phyloP scores from a whole-genome alignment of 306 rosid species.

The Alnus glutinosa region DNA sequence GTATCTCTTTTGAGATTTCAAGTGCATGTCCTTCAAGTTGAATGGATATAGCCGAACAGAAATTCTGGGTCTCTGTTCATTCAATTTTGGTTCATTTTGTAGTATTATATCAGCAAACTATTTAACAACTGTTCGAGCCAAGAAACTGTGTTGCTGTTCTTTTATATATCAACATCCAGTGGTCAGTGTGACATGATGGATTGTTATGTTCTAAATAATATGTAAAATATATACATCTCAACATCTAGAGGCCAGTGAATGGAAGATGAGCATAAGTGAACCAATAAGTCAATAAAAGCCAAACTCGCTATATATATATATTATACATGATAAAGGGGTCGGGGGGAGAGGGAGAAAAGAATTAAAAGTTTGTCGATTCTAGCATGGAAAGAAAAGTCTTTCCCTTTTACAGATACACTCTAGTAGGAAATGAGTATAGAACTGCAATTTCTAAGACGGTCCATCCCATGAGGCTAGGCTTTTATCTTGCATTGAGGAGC shows the following conservation, averaged over 20 bases:
- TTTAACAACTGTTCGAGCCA: neutral
- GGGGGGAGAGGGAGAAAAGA: neutral
- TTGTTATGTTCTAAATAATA: no score
- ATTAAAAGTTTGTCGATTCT: neutral
- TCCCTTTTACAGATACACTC: neutral
- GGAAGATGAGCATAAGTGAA: neutral
- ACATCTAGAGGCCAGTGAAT: neutral
- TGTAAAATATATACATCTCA: neutral
- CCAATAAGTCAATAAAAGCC: neutral
- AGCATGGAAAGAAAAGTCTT: neutral
- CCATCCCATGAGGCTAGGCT: neutral
- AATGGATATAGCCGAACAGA: neutral
- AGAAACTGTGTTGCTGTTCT: neutral
- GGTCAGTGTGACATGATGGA: no score
- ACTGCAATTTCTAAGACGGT: neutral
- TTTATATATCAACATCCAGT: no score
- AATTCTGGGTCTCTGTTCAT: neutral
- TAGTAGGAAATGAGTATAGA: neutral
- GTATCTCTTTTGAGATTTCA: neutral
- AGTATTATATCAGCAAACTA: neutral
- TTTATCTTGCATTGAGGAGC: conserved; percentile 79
- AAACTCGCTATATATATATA: neutral
- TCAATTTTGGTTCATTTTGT: neutral
- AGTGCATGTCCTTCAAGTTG: neutral
- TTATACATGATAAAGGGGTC: neutral